Evolutionary conservation across 805 yeast species (phyloP), one percentile per base, ranked within the genome.

Genomic region (Spathaspora gorwiae): DNA sequence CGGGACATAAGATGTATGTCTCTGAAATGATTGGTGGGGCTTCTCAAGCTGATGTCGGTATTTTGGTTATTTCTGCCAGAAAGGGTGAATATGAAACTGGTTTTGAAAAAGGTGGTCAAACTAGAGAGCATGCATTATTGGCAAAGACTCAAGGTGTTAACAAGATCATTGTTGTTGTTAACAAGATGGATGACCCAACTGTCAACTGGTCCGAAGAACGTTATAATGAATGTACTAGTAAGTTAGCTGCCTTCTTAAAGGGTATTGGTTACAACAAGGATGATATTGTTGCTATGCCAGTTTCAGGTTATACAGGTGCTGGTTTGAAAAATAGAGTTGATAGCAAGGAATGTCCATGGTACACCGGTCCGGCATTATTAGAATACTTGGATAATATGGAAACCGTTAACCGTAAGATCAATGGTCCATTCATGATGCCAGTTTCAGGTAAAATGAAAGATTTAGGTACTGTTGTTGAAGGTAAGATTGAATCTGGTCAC

Each of bases 21-120:
- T 89, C 97, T 45, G 95, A 90, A 68, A 94, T 94, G 99, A 94
- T 94, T 76, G 98, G 98, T 60, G 99, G 99, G 69, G 99, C 99
- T 14, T 90, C 98, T 39, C 99, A 94, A 75, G 99, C 99, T 32
- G 99, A 94, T 73, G 94, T 92, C 47, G 99, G 99, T 72, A 81
- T 94, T 54, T 79, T 94, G 60, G 99, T 94, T 41, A 94, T 94
- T 57, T 87, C 96, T 52, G 98, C 98, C 39, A 87, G 99, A 78
- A 90, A 90, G 71, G 99, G 99, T 73, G 99, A 94, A 69, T 94
- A 94, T 70, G 99, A 94, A 75, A 94, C 99, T 45, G 99, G 99
- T 50, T 92, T 92, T 62, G 99, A 92, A 75, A 88, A 90, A 68
- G 98, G 98, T 61, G 99, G 99, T 56, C 99, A 92, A 75, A 90